A percentile compares a stretch with the other conserved stretches of the same genome.
phyloP scores from a whole-genome alignment of 2,329 filamentous ascomycete species.

The Sporothrix dimorphospora region DNA sequence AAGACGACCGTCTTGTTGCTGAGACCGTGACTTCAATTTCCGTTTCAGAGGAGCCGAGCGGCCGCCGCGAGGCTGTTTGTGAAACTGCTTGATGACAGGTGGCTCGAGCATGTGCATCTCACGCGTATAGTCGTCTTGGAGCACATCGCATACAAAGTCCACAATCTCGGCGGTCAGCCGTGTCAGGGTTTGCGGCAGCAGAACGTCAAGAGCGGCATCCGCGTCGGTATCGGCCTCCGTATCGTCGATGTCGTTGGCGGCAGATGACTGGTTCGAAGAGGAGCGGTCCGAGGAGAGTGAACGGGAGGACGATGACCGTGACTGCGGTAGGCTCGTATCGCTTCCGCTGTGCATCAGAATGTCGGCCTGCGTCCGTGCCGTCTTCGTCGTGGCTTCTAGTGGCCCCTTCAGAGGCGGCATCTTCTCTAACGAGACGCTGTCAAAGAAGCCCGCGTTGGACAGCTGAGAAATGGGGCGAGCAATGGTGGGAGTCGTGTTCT shows the following conservation, averaged over 20 bases:
- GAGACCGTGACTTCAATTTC: constrained; percentile 38
- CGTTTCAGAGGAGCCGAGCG: constrained; percentile 43
- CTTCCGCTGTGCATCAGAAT: constrained; percentile 32
- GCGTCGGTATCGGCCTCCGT: constrained; percentile 30
- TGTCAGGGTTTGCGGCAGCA: constrained; percentile 61
- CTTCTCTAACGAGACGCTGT: constrained; percentile 41
- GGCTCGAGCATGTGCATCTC: constrained; percentile 56
- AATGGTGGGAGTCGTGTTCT: constrained; percentile 35
- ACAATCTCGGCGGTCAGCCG: constrained; percentile 59
- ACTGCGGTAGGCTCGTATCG: constrained; percentile 34
- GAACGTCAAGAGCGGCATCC: constrained; percentile 40
- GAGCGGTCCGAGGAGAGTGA: constrained; percentile 35
- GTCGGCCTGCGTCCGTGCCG: constrained; percentile 34
- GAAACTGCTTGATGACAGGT: constrained; percentile 39
- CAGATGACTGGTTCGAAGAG: constrained; percentile 33
- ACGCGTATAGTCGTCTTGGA: constrained; percentile 58
- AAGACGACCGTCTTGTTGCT: constrained; percentile 36
- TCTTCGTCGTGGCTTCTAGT: constrained; percentile 31
- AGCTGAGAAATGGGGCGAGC: constrained; percentile 43
- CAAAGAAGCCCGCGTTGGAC: constrained; percentile 41
- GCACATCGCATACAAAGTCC: constrained; percentile 63
- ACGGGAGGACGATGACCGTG: constrained; percentile 29
- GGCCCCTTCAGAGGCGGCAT: constrained; percentile 40
- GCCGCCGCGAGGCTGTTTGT: constrained; percentile 36
- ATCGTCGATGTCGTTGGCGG: not conserved